These are phyloP conservation scores for Phytopythium litorale DNA, from an alignment of 352 stramenopile genomes.

Conservation along the genomic window DNA sequence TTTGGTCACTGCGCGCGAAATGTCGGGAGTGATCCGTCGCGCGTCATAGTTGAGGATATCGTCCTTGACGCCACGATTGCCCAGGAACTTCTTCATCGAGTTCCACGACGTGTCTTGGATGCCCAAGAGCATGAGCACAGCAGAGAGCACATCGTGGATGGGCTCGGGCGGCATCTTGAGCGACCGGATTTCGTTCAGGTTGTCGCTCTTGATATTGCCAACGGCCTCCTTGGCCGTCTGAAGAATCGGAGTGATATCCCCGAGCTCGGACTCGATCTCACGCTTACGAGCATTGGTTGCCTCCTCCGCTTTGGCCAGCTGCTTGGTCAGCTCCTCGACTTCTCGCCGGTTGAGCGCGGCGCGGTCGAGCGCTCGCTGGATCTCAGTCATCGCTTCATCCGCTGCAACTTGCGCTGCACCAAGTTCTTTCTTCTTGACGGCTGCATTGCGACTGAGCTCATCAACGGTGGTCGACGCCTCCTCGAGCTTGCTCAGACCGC, in stretches of 20 bases:
- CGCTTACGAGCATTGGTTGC: slow-evolving; percentile 87
- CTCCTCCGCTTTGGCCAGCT: slow-evolving; percentile 87
- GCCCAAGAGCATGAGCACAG: slow-evolving; percentile 94
- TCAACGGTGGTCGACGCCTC: slow-evolving; percentile 90
- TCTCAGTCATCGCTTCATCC: slow-evolving; percentile 94
- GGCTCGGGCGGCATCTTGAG: slow-evolving; percentile 94
- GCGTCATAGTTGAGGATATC: slow-evolving; percentile 97
- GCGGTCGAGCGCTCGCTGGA: slow-evolving; percentile 90
- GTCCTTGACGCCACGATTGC: slow-evolving; percentile 94
- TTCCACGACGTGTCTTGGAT: slow-evolving; percentile 96
- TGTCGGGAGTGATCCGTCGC: slow-evolving; percentile 87
- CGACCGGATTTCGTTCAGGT: slow-evolving; percentile 94
- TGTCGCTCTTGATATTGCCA: slow-evolving; percentile 94
- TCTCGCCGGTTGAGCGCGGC: slow-evolving; percentile 88
- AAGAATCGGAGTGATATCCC: slow-evolving; percentile 89
- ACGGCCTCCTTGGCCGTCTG: slow-evolving; percentile 90
- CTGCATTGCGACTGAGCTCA: slow-evolving; percentile 84
- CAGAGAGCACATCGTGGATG: slow-evolving; percentile 93
- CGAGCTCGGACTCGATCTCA: slow-evolving; percentile 92
- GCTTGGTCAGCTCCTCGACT: slow-evolving; percentile 90
- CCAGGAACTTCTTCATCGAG: slow-evolving; percentile 97
- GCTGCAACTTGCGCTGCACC: slow-evolving; percentile 82
- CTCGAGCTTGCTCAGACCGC: slow-evolving; percentile 89
- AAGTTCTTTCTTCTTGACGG: slow-evolving; percentile 89
- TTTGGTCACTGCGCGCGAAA: slow-evolving; percentile 90